These are phyloP conservation scores for Hanseniaspora taiwanica DNA, from an alignment of 805 yeast genomes.

Conservation along the genomic window DNA sequence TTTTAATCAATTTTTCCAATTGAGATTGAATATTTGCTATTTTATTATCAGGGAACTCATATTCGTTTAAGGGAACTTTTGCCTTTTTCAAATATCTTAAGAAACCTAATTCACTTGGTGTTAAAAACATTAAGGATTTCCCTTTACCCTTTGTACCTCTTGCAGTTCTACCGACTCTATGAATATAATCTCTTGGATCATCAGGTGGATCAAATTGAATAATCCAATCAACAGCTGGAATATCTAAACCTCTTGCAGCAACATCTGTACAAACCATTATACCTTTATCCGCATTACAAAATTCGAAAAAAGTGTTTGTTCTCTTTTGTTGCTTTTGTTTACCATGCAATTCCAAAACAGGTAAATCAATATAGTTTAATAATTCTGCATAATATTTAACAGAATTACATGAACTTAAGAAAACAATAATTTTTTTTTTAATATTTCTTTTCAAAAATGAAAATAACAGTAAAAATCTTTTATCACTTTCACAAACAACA, in stretches of 20 bases:
- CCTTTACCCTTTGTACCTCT: conserved; percentile 87
- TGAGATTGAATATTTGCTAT: conserved; percentile 95
- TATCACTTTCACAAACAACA: conserved; percentile 93
- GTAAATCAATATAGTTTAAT: conserved; percentile 89
- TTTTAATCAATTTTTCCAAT: conserved; percentile 76
- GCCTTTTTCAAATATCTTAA: conserved; percentile 90
- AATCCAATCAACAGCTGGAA: conserved; percentile 98
- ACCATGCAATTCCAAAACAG: conserved; percentile 93
- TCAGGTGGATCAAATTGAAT: conserved; percentile 99
- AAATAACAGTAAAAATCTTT: conserved; percentile 77
- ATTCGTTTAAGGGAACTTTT: conserved; percentile 93
- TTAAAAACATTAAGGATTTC: conserved; percentile 85
- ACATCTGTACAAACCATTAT: conserved; percentile 93
- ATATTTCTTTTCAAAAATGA: conserved; percentile 88
- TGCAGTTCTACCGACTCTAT: conserved; percentile 98
- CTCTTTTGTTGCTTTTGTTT: conserved; percentile 98
- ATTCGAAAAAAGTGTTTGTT: conserved; percentile 95
- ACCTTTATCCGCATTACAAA: conserved; percentile 93
- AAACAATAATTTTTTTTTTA: conserved; percentile 87
- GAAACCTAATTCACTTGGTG: conserved; percentile 90
- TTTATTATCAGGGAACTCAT: conserved; percentile 87
- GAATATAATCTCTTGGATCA: conserved; percentile 98
- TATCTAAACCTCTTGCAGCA: conserved; percentile 98
- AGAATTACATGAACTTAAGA: conserved; percentile 90
- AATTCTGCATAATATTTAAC: conserved; percentile 94